Evolutionary conservation across 768 basidiomycete genomes (phyloP), one percentile per base, ranked within the genome.

Genomic region (Tephrocybe sp.): DNA sequence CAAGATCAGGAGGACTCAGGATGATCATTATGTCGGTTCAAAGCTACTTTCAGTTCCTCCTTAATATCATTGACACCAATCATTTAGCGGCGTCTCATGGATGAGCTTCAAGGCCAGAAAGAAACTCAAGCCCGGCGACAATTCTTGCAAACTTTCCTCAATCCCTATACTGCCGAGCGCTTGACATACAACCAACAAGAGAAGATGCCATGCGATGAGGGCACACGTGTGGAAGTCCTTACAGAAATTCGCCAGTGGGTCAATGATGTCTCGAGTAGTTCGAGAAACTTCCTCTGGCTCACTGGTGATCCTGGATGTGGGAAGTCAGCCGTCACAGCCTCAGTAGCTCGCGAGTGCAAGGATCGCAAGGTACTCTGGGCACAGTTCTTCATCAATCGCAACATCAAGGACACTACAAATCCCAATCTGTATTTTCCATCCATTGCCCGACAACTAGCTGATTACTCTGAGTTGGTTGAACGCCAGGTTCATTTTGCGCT

Each of bases 401-500:
- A 56, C 21, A 50, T 36, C 14, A 36, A 17, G n/a, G 48, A 50
- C 10, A 54, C 53, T 17, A 54, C 53, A 1, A 33, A 54, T 10
- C 43, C 53, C 0, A 54, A 52, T 26, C 24, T 33, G 6, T 61
- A 57, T 25, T 57, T 61, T 14, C 62, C 59, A 3, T 57, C 59
- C 7, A 57, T 61, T 36, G 62, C 59, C 5, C 51, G 50, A 2
- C 59, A 62, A 40, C 42, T 62, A 8, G 50, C 53, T 2, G 37
- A 46, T 1, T 17, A 33, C 3, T 57, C 54, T 15, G 24, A 38
- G 6, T 38, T 36, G 0, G 54, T 58, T 8, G 44, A 48, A 26
- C 36, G 20, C 10, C 20, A 46, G 6, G 30, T 62, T 1, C 47
- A 56, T n/a, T 25, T 46, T 11, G 25, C 50, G 9, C 41, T 58